Conservation (phyloP, 805 yeast genomes). For the Ogataea corticis region DNA sequence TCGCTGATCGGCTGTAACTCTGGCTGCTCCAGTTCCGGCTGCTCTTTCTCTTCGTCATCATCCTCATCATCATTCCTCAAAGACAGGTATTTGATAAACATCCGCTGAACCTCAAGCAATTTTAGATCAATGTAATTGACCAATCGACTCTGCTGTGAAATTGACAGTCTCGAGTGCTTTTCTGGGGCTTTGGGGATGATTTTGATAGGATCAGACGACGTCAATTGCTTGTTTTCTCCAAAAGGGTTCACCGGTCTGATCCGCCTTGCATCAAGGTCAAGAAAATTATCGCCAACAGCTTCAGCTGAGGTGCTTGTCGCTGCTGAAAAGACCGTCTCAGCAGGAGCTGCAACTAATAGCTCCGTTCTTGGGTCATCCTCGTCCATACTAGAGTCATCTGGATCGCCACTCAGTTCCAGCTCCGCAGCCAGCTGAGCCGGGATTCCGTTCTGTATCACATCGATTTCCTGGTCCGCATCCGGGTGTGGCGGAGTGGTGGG, state of each 20-base stretch:
- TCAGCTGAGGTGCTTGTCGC: slow-evolving; percentile 24
- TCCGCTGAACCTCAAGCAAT: slow-evolving; percentile 54
- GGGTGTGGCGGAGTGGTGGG: slow-evolving; percentile 29
- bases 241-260: slow-evolving; percentile 31
- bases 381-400: slow-evolving; percentile 21
- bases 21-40: not conserved
- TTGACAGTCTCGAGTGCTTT: slow-evolving; percentile 29
- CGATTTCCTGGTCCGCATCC: slow-evolving; percentile 29
- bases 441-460: slow-evolving; percentile 16
- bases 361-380: slow-evolving; percentile 18
- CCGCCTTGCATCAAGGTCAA: slow-evolving; percentile 16
- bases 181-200: slow-evolving; percentile 7
- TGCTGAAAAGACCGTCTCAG: slow-evolving; percentile 10
- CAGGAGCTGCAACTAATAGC: slow-evolving; percentile 6
- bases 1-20: slow-evolving; percentile 1
- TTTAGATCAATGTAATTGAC: slow-evolving; percentile 54
- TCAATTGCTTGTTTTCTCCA: slow-evolving; percentile 25
- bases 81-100: slow-evolving; percentile 43
- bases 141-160: slow-evolving; percentile 57
- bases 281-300: slow-evolving; percentile 12
- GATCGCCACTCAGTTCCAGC: slow-evolving; percentile 24
- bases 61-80: slow-evolving; percentile 30
- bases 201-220: slow-evolving; percentile 26
- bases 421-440: slow-evolving; percentile 28
- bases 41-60: slow-evolving; percentile 15